Conservation (phyloP, 2,329 filamentous ascomycete genomes). For the Chrysoporthe cubensis region DNA sequence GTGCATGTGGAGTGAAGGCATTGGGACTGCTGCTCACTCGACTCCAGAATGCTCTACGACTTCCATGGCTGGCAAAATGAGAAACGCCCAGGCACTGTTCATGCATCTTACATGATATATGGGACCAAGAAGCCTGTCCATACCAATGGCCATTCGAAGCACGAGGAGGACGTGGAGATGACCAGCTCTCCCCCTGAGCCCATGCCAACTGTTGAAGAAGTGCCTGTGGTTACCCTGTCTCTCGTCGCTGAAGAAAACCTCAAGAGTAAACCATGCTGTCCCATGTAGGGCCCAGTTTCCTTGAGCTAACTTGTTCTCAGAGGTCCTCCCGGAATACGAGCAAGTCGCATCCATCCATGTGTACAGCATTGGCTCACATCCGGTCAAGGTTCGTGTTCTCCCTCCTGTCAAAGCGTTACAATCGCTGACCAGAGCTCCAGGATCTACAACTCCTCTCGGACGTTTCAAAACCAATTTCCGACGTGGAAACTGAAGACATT, state of each 20-base stretch:
- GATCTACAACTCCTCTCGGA: slow-evolving; percentile 75
- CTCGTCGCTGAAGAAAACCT: slow-evolving; percentile 75
- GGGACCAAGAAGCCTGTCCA: slow-evolving; percentile 61
- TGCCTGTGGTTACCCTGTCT: slow-evolving; percentile 62
- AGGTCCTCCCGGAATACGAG: slow-evolving; percentile 68
- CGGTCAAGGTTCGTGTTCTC: slow-evolving; percentile 58
- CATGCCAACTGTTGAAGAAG: slow-evolving; percentile 53
- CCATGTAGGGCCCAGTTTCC: neutral
- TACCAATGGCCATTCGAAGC: slow-evolving; percentile 34
- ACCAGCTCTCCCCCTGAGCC: slow-evolving; percentile 66
- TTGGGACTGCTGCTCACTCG: neutral
- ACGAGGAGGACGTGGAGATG: slow-evolving; percentile 71
- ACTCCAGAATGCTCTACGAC: slow-evolving; percentile 77
- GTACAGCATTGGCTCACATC: slow-evolving; percentile 78
- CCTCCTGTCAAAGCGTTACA: neutral
- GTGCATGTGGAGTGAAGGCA: slow-evolving; percentile 33
- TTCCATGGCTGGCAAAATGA: slow-evolving; percentile 80
- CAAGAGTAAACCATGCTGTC: slow-evolving; percentile 52
- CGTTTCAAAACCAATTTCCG: slow-evolving; percentile 64
- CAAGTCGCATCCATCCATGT: slow-evolving; percentile 80
- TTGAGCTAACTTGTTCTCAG: slow-evolving; percentile 48
- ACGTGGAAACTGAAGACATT: slow-evolving; percentile 61
- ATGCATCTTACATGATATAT: slow-evolving; percentile 89
- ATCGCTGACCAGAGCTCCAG: slow-evolving; percentile 31
- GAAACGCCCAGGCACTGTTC: slow-evolving; percentile 73